A percentile compares a stretch with the other conserved stretches of the same genome.
These are phyloP conservation scores for Suillus tomentosus DNA, from an alignment of 768 basidiomycete species.

Conservation along the genomic window DNA sequence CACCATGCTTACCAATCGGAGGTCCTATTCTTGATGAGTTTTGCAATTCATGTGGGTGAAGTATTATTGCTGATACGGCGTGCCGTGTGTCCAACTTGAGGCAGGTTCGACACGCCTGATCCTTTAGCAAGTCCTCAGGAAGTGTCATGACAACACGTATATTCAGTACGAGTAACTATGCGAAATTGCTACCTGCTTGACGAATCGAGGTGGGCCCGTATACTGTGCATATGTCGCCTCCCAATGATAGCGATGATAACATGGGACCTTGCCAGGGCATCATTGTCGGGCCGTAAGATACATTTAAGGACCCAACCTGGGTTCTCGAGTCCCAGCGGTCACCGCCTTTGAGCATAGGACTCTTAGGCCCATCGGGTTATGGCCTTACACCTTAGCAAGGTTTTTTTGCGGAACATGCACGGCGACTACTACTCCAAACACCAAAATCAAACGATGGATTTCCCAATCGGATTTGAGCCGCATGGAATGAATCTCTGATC, in stretches of 20 bases:
- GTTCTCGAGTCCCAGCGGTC: background rate
- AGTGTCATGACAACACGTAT: background rate
- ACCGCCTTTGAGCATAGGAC: background rate
- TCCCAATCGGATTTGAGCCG: conserved; percentile 2
- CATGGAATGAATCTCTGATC: background rate
- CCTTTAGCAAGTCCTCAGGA: background rate
- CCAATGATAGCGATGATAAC: background rate
- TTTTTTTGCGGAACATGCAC: background rate
- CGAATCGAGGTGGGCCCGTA: background rate
- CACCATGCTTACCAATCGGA: background rate
- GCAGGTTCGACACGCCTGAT: background rate
- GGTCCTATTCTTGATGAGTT: background rate
- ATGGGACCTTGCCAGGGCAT: background rate
- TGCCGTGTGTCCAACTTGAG: background rate
- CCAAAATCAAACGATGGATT: background rate
- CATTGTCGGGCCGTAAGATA: background rate
- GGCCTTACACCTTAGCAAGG: background rate
- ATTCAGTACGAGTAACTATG: background rate
- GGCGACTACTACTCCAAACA: background rate
- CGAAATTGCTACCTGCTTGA: background rate
- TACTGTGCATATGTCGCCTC: background rate
- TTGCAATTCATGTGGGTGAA: background rate
- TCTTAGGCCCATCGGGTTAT: background rate
- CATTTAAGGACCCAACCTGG: background rate
- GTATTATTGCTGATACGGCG: background rate